A percentile compares a stretch with the other conserved stretches of the same genome.
phyloP scores from a whole-genome alignment of 345 rosid genomes.

The Rhizophora apiculata region DNA sequence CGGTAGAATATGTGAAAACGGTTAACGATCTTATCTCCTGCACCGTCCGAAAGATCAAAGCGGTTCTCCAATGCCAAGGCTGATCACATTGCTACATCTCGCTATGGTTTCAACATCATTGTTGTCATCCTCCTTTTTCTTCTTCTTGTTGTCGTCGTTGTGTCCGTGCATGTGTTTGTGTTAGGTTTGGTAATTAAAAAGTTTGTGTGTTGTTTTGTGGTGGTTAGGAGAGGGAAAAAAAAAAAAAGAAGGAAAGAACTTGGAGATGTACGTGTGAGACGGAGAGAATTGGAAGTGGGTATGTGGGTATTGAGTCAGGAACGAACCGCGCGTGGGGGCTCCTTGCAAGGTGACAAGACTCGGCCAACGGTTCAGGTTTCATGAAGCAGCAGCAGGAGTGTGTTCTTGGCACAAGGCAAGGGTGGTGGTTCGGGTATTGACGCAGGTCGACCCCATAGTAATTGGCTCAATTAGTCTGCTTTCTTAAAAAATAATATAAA shows the following conservation, averaged over 20 bases:
- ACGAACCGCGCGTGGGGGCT: slow-evolving; percentile 91
- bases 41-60: slow-evolving; percentile 81
- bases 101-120: not conserved
- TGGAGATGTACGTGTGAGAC: not conserved
- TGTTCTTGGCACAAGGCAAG: slow-evolving; percentile 46
- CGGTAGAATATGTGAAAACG: slow-evolving; percentile 85
- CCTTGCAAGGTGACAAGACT: slow-evolving; percentile 50
- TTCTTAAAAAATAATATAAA: no score
- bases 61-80: slow-evolving; percentile 77
- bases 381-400: not conserved
- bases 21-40: slow-evolving; percentile 81
- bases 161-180: no score
- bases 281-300: not conserved
- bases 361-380: slow-evolving; percentile 7
- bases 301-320: slow-evolving; percentile 97
- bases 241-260: no score
- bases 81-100: slow-evolving; percentile 5
- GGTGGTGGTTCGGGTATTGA: slow-evolving; percentile 99
- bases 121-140: no score
- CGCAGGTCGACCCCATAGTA: slow-evolving; percentile 60
- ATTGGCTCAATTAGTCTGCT: not conserved
- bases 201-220: no score
- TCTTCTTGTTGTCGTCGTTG: no score
- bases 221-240: no score
- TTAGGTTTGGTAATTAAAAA: no score